A percentile compares a stretch with the other conserved stretches of the same genome.
These are phyloP conservation scores for Leccinum rimulosum DNA, from an alignment of 768 basidiomycete species.

Conservation along the genomic window DNA sequence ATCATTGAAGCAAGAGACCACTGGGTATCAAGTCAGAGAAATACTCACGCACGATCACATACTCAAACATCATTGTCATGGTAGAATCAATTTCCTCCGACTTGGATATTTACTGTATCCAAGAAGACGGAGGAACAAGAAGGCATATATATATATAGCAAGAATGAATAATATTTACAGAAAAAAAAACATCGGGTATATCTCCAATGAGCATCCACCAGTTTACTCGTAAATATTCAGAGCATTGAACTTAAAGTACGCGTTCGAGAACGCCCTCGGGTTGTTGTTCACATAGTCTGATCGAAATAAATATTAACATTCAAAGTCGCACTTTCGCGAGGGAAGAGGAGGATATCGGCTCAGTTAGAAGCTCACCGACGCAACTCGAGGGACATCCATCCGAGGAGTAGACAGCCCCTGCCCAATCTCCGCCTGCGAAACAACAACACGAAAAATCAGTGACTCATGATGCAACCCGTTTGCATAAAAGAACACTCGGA, in stretches of 20 bases:
- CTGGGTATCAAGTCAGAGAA: neutral
- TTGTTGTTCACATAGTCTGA: slow-evolving; percentile 45
- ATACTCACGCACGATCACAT: neutral
- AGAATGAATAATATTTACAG: too few relatives aligned
- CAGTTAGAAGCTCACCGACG: slow-evolving; percentile 18
- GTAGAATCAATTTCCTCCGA: neutral
- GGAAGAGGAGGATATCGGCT: neutral
- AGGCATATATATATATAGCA: neutral
- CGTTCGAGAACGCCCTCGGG: slow-evolving; percentile 18
- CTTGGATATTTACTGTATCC: neutral
- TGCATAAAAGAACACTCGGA: neutral
- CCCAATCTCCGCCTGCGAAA: slow-evolving; percentile 30
- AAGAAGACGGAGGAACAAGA: neutral
- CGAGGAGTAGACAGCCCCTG: slow-evolving; percentile 18
- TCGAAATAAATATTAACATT: slow-evolving; percentile 29
- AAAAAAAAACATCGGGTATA: neutral
- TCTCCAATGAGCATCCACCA: neutral
- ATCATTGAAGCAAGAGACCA: neutral
- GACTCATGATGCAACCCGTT: neutral
- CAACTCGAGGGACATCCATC: slow-evolving; percentile 28
- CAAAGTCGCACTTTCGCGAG: slow-evolving; percentile 21
- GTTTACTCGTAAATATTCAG: slow-evolving; percentile 20
- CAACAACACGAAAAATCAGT: neutral
- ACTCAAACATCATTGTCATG: neutral
- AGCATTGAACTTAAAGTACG: slow-evolving; percentile 25